Conservation (phyloP, 2,329 filamentous ascomycete species). For the Paecilomyces sp. region DNA sequence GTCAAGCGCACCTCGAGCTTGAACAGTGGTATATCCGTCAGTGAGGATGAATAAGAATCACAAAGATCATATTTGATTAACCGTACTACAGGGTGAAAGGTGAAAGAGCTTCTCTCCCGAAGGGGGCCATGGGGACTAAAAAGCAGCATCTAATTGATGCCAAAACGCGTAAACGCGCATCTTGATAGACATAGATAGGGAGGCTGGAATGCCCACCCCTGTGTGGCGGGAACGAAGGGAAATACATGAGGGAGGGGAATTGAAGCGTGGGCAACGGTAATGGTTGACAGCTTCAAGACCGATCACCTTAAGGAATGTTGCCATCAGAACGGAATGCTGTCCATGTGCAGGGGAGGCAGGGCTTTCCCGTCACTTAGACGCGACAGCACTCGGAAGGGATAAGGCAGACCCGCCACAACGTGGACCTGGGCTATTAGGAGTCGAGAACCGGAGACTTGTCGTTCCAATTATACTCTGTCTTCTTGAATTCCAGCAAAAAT, state of each 20-base stretch:
- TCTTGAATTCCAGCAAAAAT: not conserved
- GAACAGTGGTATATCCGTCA: not conserved
- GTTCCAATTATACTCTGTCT: not conserved
- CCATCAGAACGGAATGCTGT: not conserved
- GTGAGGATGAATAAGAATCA: not conserved
- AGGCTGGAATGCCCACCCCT: constrained; percentile 10
- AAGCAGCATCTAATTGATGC: constrained; percentile 5
- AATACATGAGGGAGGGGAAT: constrained; percentile 19
- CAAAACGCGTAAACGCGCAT: constrained; percentile 7
- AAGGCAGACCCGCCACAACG: not conserved
- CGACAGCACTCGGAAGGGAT: not conserved
- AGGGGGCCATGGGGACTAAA: constrained; percentile 5
- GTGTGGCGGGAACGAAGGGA: constrained; percentile 39
- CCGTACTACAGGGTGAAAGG: not conserved
- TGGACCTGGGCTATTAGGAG: not conserved
- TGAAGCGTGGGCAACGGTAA: not conserved
- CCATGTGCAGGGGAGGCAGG: not conserved
- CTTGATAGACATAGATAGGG: constrained; percentile 3
- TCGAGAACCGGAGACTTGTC: not conserved
- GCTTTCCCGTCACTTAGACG: not conserved
- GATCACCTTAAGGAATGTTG: not conserved
- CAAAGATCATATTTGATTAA: not conserved
- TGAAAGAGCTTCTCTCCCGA: not conserved
- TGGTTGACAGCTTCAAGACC: not conserved
- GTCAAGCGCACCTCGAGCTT: not conserved